A percentile compares a stretch with the other conserved stretches of the same genome.
phyloP scores from a whole-genome alignment of 2,329 filamentous ascomycete genomes.

The Ploettnerulaceae sp. region DNA sequence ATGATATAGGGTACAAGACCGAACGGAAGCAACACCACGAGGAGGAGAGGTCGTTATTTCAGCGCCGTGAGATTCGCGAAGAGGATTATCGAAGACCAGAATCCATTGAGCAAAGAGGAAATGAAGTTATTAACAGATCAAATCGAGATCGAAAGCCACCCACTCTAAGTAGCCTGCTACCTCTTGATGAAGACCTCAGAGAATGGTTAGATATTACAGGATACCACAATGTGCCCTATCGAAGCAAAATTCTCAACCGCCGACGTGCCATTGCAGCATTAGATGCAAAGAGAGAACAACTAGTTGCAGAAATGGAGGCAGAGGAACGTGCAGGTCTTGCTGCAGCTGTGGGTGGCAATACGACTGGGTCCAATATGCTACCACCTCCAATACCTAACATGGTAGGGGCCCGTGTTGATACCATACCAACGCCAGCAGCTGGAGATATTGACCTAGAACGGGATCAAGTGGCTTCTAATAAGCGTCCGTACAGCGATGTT shows the following conservation, averaged over 20 bases:
- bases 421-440: conserved; percentile 6
- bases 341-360: conserved; percentile 1
- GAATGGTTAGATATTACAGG: conserved; percentile 36
- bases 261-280: conserved; percentile 31
- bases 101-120: conserved; percentile 12
- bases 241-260: conserved; percentile 30
- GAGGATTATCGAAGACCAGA: conserved; percentile 20
- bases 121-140: conserved; percentile 15
- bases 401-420: conserved; percentile 12
- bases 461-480: conserved; percentile 27
- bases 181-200: conserved; percentile 31
- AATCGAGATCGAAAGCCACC: conserved; percentile 17
- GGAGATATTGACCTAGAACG: conserved; percentile 5
- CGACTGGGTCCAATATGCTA: conserved; percentile 20
- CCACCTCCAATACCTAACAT: conserved; percentile 26
- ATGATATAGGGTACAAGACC: conserved; percentile 14
- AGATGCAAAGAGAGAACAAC: conserved; percentile 31
- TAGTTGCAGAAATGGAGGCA: conserved; percentile 30
- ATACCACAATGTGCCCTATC: conserved; percentile 34
- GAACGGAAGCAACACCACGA: conserved; percentile 22
- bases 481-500: conserved; percentile 29
- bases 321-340: conserved; percentile 24
- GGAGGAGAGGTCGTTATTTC: conserved; percentile 13
- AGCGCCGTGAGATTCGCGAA: conserved; percentile 19
- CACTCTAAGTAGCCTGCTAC: conserved; percentile 26